These are phyloP conservation scores for Pseudevernia furfuracea DNA, from an alignment of 495 filamentous ascomycete species.

Conservation along the genomic window DNA sequence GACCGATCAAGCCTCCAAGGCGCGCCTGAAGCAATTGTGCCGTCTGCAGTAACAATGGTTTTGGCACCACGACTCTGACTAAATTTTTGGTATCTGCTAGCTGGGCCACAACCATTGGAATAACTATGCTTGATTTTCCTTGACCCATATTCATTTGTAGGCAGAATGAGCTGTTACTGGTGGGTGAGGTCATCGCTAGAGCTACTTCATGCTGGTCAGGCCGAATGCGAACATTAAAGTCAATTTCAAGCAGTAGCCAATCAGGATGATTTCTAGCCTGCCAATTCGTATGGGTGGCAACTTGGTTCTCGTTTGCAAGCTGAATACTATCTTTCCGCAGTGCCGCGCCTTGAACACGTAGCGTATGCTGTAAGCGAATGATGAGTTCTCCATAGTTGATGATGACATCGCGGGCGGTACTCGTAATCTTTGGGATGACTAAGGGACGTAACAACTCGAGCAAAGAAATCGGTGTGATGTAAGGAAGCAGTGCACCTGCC, in stretches of 20 bases:
- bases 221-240: constrained; percentile 56
- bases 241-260: constrained; percentile 55
- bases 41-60: constrained; percentile 57
- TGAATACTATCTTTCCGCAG: constrained; percentile 34
- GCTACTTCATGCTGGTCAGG: constrained; percentile 53
- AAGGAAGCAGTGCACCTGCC: constrained; percentile 45
- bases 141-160: constrained; percentile 73
- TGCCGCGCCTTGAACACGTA: constrained; percentile 12
- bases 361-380: constrained; percentile 9
- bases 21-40: constrained; percentile 50
- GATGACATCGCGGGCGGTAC: neutral
- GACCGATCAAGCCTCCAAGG: constrained; percentile 52
- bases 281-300: constrained; percentile 47
- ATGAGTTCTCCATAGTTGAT: constrained; percentile 3
- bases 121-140: constrained; percentile 65
- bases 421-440: neutral
- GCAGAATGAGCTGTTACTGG: constrained; percentile 40
- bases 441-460: constrained; percentile 42
- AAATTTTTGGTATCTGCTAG: constrained; percentile 48
- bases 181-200: constrained; percentile 46
- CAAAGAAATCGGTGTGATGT: constrained; percentile 40
- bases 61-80: constrained; percentile 53
- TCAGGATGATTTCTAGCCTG: constrained; percentile 44
- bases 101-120: constrained; percentile 51
- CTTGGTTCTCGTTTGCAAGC: constrained; percentile 43